Conservation (phyloP, 768 basidiomycete genomes). For the Arthromyces matolae region DNA sequence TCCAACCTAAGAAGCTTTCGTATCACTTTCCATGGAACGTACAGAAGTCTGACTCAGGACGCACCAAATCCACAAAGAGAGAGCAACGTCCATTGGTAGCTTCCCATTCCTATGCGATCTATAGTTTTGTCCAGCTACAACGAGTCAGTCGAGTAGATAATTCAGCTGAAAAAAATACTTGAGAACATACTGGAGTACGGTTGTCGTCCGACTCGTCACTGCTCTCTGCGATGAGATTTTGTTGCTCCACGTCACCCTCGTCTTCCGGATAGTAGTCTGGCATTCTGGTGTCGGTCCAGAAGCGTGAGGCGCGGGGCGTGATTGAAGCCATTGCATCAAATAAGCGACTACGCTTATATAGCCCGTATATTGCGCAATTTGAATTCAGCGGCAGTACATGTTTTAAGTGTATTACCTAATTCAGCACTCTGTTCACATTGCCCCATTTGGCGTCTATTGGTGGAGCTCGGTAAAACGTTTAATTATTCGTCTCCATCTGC, state of each 20-base stretch:
- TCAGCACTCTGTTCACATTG: too few relatives aligned
- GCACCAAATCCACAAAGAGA: constrained; percentile 86
- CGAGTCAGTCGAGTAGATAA: background rate
- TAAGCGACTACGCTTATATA: constrained; percentile 16
- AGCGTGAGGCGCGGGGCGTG: constrained; percentile 44
- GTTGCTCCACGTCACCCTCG: constrained; percentile 30
- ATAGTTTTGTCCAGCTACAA: constrained; percentile 73
- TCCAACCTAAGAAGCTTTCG: constrained; percentile 59
- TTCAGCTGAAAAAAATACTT: background rate
- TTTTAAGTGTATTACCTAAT: too few relatives aligned
- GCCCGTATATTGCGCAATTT: constrained; percentile 1
- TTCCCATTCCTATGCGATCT: constrained; percentile 89
- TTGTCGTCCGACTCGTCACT: constrained; percentile 33
- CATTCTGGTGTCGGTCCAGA: constrained; percentile 42
- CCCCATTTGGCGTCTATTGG: too few relatives aligned
- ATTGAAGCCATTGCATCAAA: constrained; percentile 38
- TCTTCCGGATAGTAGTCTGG: constrained; percentile 38
- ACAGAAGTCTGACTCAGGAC: background rate
- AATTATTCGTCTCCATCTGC: too few relatives aligned
- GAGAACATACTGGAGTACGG: constrained; percentile 42
- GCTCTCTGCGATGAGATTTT: constrained; percentile 26
- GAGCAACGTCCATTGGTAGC: constrained; percentile 78
- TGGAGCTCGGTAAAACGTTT: too few relatives aligned
- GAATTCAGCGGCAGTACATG: too few relatives aligned
- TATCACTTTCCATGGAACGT: too few relatives aligned